Evolutionary conservation across 345 rosid species (phyloP).

Genomic region (Aquilaria yunnanensis): DNA sequence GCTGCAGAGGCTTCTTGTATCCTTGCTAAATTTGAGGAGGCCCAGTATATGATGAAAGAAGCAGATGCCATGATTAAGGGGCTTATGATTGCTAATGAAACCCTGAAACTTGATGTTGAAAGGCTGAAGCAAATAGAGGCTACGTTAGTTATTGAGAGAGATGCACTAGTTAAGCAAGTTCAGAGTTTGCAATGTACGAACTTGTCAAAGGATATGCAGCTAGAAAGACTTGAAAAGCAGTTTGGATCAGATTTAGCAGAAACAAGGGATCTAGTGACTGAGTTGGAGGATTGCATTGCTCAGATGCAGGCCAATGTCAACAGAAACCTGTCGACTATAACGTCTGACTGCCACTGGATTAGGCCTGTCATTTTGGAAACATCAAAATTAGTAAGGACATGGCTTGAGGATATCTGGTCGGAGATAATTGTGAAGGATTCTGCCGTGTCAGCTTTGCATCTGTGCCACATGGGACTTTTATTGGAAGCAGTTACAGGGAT

Average conservation of each 20-base stretch:
- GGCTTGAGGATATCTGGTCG: slow-evolving; percentile 94
- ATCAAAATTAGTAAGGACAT: slow-evolving; percentile 41
- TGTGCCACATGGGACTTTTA: slow-evolving; percentile 86
- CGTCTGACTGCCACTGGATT: slow-evolving; percentile 37
- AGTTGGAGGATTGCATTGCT: slow-evolving; percentile 48
- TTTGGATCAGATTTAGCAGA: slow-evolving; percentile 48
- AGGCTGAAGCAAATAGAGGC: slow-evolving; percentile 41
- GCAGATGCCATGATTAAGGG: slow-evolving; percentile 81
- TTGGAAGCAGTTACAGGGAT: slow-evolving; percentile 79
- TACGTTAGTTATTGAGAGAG: slow-evolving; percentile 48
- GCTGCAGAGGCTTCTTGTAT: slow-evolving; percentile 59
- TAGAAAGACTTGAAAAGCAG: slow-evolving; percentile 55
- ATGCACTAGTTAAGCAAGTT: slow-evolving; percentile 40
- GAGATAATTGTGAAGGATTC: slow-evolving; percentile 84
- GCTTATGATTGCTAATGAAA: slow-evolving; percentile 69
- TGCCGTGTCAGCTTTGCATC: slow-evolving; percentile 81
- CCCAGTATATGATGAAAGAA: slow-evolving; percentile 74
- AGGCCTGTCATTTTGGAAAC: slow-evolving; percentile 52
- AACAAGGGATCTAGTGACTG: slow-evolving; percentile 43
- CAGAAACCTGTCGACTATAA: slow-evolving; percentile 36
- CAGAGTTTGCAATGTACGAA: slow-evolving; percentile 50
- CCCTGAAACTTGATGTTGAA: slow-evolving; percentile 57
- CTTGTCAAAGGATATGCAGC: slow-evolving; percentile 41
- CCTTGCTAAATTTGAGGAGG: slow-evolving; percentile 83
- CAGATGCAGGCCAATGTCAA: slow-evolving; percentile 37